A percentile compares a stretch with the other conserved stretches of the same genome.
phyloP scores from a whole-genome alignment of 495 filamentous ascomycete species.

The Penicillium cataractarum region DNA sequence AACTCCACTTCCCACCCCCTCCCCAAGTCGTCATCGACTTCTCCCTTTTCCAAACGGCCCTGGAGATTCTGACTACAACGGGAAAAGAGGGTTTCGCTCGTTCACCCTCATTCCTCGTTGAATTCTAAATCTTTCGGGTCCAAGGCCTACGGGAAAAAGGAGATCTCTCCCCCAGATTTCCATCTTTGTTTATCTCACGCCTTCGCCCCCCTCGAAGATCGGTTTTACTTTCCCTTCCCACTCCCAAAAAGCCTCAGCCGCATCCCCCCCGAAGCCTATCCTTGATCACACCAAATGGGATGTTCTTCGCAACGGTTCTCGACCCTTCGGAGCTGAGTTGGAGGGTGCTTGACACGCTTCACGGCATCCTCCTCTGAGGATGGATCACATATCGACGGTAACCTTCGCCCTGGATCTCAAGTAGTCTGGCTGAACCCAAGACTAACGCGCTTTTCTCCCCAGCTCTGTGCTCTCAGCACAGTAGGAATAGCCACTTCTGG shows the following conservation, averaged over 20 bases:
- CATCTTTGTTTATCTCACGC: slow-evolving; percentile 30
- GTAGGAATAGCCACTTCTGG: slow-evolving; percentile 69
- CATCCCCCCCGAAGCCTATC: background rate
- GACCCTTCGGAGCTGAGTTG: slow-evolving; percentile 45
- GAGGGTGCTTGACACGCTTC: slow-evolving; percentile 41
- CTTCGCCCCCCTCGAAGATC: slow-evolving; percentile 24
- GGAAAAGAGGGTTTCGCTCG: slow-evolving; percentile 8
- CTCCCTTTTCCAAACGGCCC: slow-evolving; percentile 33
- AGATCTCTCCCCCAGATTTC: slow-evolving; percentile 7
- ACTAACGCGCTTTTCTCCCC: slow-evolving; percentile 4
- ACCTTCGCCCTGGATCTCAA: slow-evolving; percentile 12
- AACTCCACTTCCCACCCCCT: slow-evolving; percentile 18
- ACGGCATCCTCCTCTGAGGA: slow-evolving; percentile 40
- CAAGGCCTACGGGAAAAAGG: slow-evolving; percentile 3
- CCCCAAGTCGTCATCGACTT: slow-evolving; percentile 22
- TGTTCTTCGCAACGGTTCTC: slow-evolving; percentile 38
- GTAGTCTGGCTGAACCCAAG: background rate
- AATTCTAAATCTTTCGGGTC: background rate
- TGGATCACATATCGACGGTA: slow-evolving; percentile 56
- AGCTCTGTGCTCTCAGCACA: slow-evolving; percentile 75
- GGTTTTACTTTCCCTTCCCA: background rate
- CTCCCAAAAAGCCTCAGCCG: slow-evolving; percentile 5
- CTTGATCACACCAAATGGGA: slow-evolving; percentile 41
- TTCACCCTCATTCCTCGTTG: slow-evolving; percentile 9
- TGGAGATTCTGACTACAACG: slow-evolving; percentile 6